These are phyloP conservation scores for Hortiboletus flavorubellus DNA, from an alignment of 768 basidiomycete genomes.

Conservation along the genomic window DNA sequence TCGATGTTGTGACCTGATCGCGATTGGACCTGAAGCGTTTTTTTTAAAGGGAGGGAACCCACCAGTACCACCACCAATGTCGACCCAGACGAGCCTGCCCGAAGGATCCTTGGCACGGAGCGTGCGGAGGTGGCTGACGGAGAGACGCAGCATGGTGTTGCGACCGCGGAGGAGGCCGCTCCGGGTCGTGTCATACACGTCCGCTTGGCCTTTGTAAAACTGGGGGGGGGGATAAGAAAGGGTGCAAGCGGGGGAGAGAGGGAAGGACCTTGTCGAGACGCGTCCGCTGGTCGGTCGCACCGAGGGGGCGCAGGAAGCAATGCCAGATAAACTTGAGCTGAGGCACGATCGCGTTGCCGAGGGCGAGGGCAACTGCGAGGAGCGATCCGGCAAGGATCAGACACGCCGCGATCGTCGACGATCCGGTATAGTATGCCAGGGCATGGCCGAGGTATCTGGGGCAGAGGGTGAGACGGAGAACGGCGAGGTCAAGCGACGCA, in stretches of 20 bases:
- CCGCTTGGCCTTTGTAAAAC: slow-evolving; percentile 69
- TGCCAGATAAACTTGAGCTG: slow-evolving; percentile 49
- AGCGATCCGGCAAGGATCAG: slow-evolving; percentile 26
- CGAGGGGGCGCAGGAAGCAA: slow-evolving; percentile 45
- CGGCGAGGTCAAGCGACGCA: background rate
- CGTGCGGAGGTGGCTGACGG: slow-evolving; percentile 55
- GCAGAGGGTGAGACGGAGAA: background rate
- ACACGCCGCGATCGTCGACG: slow-evolving; percentile 26
- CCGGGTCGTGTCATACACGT: slow-evolving; percentile 70
- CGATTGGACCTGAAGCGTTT: background rate
- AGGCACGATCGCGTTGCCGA: slow-evolving; percentile 32
- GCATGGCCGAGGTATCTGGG: slow-evolving; percentile 13
- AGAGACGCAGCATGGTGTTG: slow-evolving; percentile 68
- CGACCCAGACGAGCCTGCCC: slow-evolving; percentile 67
- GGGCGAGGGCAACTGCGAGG: slow-evolving; percentile 18
- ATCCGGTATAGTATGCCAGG: slow-evolving; percentile 30
- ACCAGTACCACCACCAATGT: slow-evolving; percentile 76
- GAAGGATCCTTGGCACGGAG: slow-evolving; percentile 39
- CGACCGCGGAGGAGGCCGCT: slow-evolving; percentile 60
- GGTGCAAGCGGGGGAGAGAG: background rate
- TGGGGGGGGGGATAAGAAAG: slow-evolving; percentile 15
- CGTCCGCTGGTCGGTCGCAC: slow-evolving; percentile 38
- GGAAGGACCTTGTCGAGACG: slow-evolving; percentile 41
- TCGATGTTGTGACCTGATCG: slow-evolving; percentile 56
- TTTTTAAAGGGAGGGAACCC: background rate